Evolutionary conservation across 495 filamentous ascomycete species (phyloP).

Genomic region (Trichocladium uniseriatum): DNA sequence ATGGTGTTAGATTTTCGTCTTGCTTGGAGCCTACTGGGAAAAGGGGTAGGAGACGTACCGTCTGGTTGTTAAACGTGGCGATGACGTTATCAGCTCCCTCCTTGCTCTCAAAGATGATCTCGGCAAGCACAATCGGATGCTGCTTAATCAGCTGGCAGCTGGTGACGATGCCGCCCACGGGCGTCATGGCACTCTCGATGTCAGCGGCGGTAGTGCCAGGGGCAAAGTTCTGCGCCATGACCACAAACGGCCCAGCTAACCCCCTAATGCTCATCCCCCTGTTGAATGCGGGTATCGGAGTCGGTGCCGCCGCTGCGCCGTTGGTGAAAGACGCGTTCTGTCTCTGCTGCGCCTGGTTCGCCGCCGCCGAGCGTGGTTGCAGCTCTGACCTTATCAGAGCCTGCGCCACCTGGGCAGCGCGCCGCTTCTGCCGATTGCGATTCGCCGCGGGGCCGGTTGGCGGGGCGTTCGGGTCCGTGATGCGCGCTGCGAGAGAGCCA

Average conservation of each 20-base stretch:
- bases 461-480: conserved; percentile 30
- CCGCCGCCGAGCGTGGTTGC: conserved; percentile 11
- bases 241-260: conserved; percentile 68
- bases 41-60: conserved; percentile 46
- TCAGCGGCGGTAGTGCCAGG: conserved; percentile 89
- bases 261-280: conserved; percentile 69
- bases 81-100: conserved; percentile 72
- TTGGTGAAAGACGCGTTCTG: conserved; percentile 3
- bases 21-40: neutral
- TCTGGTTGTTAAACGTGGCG: conserved; percentile 76
- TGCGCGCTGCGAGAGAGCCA: conserved; percentile 35
- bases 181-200: conserved; percentile 77
- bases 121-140: conserved; percentile 71
- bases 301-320: neutral
- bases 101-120: conserved; percentile 72
- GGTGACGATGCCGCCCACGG: conserved; percentile 58
- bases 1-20: conserved; percentile 1
- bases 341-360: conserved; percentile 9
- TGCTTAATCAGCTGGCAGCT: conserved; percentile 63
- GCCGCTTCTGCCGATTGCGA: conserved; percentile 16
- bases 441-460: conserved; percentile 11
- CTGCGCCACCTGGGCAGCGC: conserved; percentile 26
- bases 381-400: conserved; percentile 24
- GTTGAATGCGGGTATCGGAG: conserved; percentile 5
- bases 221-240: conserved; percentile 83